A percentile compares a stretch with the other conserved stretches of the same genome.
These are phyloP conservation scores for Aspergillus persii DNA, from an alignment of 2,329 filamentous ascomycete genomes.

Conservation along the genomic window DNA sequence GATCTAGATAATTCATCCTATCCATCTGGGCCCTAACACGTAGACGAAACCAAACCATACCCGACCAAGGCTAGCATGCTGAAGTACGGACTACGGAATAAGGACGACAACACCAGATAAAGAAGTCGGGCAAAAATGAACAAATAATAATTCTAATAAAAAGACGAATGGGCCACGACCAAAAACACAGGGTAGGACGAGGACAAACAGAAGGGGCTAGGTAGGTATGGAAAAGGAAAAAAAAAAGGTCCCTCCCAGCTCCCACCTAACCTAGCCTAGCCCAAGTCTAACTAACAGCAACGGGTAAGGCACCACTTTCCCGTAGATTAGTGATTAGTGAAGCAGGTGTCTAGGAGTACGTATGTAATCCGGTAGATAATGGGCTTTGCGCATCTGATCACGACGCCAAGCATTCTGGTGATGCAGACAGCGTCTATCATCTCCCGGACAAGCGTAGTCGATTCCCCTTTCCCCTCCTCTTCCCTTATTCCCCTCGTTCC, in stretches of 20 bases:
- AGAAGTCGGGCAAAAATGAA: not conserved
- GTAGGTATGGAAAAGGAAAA: too few relatives aligned
- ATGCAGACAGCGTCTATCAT: constrained; percentile 2
- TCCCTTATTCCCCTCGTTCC: not conserved
- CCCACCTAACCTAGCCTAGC: not conserved
- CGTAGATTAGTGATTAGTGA: not conserved
- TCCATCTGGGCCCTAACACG: not conserved
- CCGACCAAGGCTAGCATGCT: not conserved
- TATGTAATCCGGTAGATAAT: not conserved
- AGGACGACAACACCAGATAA: too few relatives aligned
- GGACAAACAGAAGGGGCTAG: not conserved
- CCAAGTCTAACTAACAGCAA: too few relatives aligned
- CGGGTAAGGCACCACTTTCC: not conserved
- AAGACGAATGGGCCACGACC: not conserved
- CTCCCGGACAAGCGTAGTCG: not conserved
- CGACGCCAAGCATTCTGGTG: constrained; percentile 2
- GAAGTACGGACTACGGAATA: not conserved
- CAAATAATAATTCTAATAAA: not conserved
- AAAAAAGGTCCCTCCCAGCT: too few relatives aligned
- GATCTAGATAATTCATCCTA: not conserved
- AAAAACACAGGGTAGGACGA: not conserved
- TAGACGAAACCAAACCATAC: not conserved
- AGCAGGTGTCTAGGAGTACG: not conserved
- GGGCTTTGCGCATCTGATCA: not conserved
- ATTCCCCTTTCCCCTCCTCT: not conserved